phyloP scores from a whole-genome alignment of 2,329 filamentous ascomycete genomes.

The Cadophora sp. region DNA sequence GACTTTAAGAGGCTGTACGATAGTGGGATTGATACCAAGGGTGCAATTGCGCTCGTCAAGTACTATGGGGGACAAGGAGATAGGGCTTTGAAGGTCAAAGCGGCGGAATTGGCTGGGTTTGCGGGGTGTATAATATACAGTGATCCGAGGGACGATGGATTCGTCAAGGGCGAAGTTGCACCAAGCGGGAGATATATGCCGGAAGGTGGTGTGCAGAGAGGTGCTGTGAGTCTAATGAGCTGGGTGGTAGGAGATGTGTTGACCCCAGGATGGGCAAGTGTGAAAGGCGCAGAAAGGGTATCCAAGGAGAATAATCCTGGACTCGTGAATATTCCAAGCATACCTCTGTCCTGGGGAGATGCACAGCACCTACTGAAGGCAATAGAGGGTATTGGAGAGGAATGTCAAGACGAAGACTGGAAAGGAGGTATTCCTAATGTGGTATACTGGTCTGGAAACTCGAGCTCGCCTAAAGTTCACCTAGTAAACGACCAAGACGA shows the following conservation, averaged over 20 bases:
- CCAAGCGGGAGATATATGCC: constrained; percentile 84
- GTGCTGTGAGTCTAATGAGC: constrained; percentile 79
- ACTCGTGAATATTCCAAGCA: constrained; percentile 83
- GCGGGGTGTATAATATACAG: constrained; percentile 91
- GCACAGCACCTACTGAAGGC: constrained; percentile 79
- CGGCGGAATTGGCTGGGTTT: constrained; percentile 85
- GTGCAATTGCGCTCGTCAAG: constrained; percentile 83
- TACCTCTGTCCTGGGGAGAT: constrained; percentile 90
- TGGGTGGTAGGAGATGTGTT: constrained; percentile 91
- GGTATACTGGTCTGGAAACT: constrained; percentile 86
- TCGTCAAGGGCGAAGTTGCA: constrained; percentile 72
- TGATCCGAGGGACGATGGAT: constrained; percentile 86
- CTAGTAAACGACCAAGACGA: constrained; percentile 90
- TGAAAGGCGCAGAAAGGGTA: constrained; percentile 68
- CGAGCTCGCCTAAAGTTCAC: constrained; percentile 76
- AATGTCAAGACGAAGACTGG: constrained; percentile 71
- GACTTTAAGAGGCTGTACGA: constrained; percentile 80
- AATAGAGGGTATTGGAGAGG: constrained; percentile 76
- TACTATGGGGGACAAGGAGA: constrained; percentile 79
- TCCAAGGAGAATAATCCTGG: constrained; percentile 73
- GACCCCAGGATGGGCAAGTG: constrained; percentile 85
- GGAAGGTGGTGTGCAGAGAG: constrained; percentile 81
- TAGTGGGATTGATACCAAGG: constrained; percentile 74
- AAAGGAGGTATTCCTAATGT: constrained; percentile 77
- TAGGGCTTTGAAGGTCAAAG: constrained; percentile 83